These are phyloP conservation scores for Leptoxyphium fumago DNA, from an alignment of 2,329 filamentous ascomycete species.

Conservation along the genomic window DNA sequence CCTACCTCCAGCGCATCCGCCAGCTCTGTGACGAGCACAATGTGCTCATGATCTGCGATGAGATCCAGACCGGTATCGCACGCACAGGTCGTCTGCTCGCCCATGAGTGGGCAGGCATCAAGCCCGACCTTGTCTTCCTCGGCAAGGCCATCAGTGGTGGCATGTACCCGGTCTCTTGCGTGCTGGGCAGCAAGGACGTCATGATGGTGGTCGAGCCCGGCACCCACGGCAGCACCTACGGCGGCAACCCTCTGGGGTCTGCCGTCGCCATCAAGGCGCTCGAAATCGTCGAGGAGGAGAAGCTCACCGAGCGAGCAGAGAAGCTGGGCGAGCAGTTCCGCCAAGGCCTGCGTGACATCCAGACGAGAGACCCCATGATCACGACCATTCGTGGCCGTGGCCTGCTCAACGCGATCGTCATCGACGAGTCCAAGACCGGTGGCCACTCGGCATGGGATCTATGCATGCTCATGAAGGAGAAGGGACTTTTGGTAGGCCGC, in stretches of 20 bases:
- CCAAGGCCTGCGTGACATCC: conserved; percentile 57
- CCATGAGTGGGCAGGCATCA: conserved; percentile 87
- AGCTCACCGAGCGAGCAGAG: conserved; percentile 72
- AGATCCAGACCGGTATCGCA: conserved; percentile 96
- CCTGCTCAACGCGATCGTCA: conserved; percentile 86
- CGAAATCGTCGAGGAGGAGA: conserved; percentile 84
- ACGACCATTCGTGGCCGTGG: conserved; percentile 79
- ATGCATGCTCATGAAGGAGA: conserved; percentile 87
- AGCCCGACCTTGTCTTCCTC: conserved; percentile 84
- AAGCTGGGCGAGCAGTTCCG: conserved; percentile 71
- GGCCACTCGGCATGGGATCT: conserved; percentile 91
- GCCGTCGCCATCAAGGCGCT: conserved; percentile 90
- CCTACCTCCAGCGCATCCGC: conserved; percentile 68
- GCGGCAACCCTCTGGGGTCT: conserved; percentile 88
- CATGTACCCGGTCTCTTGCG: conserved; percentile 96
- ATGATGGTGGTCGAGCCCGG: conserved; percentile 95
- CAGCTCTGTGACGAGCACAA: conserved; percentile 90
- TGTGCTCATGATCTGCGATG: conserved; percentile 89
- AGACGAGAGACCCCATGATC: conserved; percentile 55
- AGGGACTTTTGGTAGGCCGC: conserved; percentile 64
- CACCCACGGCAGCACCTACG: conserved; percentile 96
- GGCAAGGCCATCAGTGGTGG: conserved; percentile 97
- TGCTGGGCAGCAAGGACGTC: conserved; percentile 73
- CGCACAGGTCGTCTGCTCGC: conserved; percentile 89
- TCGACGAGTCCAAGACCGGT: conserved; percentile 74